Conservation (phyloP, 2,329 filamentous ascomycete species). For the Endoconidiophora laricicola region DNA sequence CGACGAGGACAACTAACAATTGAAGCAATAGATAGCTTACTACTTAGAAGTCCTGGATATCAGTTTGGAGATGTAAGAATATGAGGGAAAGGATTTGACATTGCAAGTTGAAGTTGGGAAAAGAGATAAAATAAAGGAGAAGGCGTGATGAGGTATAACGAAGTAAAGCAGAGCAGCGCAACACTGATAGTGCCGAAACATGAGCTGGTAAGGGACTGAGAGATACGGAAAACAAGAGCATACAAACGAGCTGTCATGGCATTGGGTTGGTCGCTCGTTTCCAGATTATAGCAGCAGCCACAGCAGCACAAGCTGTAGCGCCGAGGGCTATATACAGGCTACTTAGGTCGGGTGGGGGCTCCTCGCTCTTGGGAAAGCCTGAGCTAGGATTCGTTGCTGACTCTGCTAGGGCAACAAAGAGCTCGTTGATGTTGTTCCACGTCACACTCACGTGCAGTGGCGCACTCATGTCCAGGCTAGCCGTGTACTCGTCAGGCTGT, state of each 20-base stretch:
- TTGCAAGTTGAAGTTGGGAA: too few species aligned
- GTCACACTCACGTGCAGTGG: constrained; percentile 89
- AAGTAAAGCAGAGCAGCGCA: too few species aligned
- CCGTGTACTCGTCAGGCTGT: constrained; percentile 85
- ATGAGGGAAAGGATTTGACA: too few species aligned
- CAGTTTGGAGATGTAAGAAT: too few species aligned
- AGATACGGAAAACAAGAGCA: not conserved
- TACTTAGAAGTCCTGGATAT: too few species aligned
- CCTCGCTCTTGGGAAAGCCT: constrained; percentile 78
- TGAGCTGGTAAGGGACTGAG: too few species aligned
- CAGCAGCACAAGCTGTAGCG: constrained; percentile 47
- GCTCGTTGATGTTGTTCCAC: constrained; percentile 84
- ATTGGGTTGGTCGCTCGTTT: constrained; percentile 33
- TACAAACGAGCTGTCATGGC: constrained; percentile 1
- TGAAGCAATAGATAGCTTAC: too few species aligned
- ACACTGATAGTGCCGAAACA: too few species aligned
- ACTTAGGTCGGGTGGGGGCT: constrained; percentile 68
- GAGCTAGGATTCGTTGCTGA: constrained; percentile 78
- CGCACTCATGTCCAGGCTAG: constrained; percentile 68
- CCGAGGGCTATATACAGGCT: constrained; percentile 74
- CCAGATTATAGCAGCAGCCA: constrained; percentile 51
- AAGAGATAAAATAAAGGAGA: too few species aligned
- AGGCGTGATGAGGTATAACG: too few species aligned
- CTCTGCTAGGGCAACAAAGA: constrained; percentile 85
- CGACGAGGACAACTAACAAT: too few species aligned